phyloP scores from a whole-genome alignment of 2,329 filamentous ascomycete genomes.

The Curvularia verruculosa region DNA sequence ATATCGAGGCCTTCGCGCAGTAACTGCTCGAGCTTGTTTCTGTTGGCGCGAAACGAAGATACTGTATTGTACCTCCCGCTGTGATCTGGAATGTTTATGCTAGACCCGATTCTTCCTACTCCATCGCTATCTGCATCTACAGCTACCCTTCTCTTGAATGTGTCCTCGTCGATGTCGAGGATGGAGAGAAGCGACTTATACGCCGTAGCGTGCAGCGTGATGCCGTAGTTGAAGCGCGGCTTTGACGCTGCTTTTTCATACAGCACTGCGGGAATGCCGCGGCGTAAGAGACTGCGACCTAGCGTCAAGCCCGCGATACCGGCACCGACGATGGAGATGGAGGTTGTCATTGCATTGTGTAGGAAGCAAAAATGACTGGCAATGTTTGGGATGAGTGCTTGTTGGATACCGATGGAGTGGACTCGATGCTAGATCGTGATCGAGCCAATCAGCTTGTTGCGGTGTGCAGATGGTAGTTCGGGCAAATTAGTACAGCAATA shows the following conservation, averaged over 20 bases:
- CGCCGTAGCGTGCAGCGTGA: constrained; percentile 45
- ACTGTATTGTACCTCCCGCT: constrained; percentile 1
- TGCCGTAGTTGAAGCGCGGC: constrained; percentile 47
- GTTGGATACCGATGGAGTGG: not conserved
- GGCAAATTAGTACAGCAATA: not conserved
- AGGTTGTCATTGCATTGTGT: constrained; percentile 37
- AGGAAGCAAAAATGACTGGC: not conserved
- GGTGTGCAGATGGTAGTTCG: not conserved
- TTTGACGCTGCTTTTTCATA: constrained; percentile 42
- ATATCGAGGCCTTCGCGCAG: constrained; percentile 48
- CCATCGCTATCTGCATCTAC: constrained; percentile 40
- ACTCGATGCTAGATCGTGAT: not conserved
- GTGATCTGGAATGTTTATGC: constrained; percentile 11
- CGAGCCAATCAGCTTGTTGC: constrained; percentile 4
- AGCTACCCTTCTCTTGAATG: constrained; percentile 41
- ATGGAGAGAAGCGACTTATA: constrained; percentile 43
- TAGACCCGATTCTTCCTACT: constrained; percentile 22
- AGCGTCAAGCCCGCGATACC: constrained; percentile 55
- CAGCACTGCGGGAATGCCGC: constrained; percentile 39
- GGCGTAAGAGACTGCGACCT: constrained; percentile 41
- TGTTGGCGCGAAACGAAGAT: constrained; percentile 44
- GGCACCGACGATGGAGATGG: constrained; percentile 51
- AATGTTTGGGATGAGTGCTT: not conserved
- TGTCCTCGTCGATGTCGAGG: constrained; percentile 39
- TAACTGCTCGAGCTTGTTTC: constrained; percentile 44